phyloP scores from a whole-genome alignment of 257 asterid species.

The Rubia yunnanensis region DNA sequence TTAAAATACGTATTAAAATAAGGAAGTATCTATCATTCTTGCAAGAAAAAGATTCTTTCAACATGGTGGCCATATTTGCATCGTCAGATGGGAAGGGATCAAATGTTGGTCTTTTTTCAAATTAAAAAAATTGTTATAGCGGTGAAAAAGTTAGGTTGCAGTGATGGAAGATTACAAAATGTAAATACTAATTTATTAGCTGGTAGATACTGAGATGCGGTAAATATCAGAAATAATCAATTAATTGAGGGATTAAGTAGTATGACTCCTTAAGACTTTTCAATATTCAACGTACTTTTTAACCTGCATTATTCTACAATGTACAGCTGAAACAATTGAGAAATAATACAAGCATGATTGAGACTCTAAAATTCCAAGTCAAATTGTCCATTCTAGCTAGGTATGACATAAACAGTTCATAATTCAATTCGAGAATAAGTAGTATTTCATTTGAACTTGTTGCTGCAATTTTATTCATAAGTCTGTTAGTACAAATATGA shows the following conservation, averaged over 20 bases:
- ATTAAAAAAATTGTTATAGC: not conserved
- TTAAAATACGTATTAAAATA: no score
- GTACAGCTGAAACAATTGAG: not conserved
- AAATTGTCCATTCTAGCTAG: not conserved
- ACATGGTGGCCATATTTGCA: not conserved
- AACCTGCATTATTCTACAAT: not conserved
- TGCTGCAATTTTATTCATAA: no score
- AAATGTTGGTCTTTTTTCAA: not conserved
- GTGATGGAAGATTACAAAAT: not conserved
- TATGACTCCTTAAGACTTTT: not conserved
- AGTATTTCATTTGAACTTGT: no score
- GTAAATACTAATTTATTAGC: not conserved
- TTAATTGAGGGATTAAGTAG: not conserved
- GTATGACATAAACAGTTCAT: not conserved
- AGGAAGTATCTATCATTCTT: not conserved
- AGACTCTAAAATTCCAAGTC: not conserved
- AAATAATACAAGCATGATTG: not conserved
- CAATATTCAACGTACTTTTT: not conserved
- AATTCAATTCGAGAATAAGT: not conserved
- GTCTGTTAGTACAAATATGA: no score
- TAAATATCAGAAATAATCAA: not conserved
- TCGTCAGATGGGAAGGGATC: not conserved
- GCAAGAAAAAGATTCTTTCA: conserved; percentile 1
- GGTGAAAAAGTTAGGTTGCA: not conserved
- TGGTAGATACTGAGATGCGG: not conserved